Percentiles rank a stretch among this genome's conserved stretches.
These are phyloP conservation scores for Linnemannia elongata DNA, from an alignment of 192 early-diverging fungal genomes.

Conservation along the genomic window DNA sequence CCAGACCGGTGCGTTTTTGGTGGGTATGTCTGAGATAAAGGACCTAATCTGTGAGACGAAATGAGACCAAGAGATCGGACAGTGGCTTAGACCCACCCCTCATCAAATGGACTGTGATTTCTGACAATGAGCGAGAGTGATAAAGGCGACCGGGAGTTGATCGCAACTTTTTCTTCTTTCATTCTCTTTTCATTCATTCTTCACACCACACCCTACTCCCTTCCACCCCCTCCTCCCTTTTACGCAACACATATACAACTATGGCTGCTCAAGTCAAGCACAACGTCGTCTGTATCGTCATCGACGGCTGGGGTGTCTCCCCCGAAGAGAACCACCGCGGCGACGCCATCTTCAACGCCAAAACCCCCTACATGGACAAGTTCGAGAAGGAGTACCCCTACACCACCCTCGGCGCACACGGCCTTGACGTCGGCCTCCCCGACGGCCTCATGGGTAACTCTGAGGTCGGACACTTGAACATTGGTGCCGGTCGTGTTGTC, in stretches of 20 bases:
- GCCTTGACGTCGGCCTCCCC: slow-evolving; percentile 94
- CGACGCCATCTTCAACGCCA: slow-evolving; percentile 93
- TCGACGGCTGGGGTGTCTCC: slow-evolving; percentile 99
- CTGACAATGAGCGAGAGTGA: background rate
- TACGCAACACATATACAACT: background rate
- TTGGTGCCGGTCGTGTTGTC: slow-evolving; percentile 98
- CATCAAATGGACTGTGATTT: background rate
- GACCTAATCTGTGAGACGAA: background rate
- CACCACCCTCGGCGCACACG: slow-evolving; percentile 91
- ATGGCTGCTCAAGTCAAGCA: slow-evolving; percentile 54
- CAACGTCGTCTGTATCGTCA: slow-evolving; percentile 91
- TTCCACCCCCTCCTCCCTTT: slow-evolving; percentile 11
- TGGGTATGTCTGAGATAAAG: background rate
- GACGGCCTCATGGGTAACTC: slow-evolving; percentile 99
- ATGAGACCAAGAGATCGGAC: background rate
- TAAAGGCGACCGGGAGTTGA: background rate
- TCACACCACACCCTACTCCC: background rate
- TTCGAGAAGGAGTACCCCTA: slow-evolving; percentile 82
- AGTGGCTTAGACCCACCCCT: background rate
- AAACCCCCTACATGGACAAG: slow-evolving; percentile 93
- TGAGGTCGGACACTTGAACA: slow-evolving; percentile 99
- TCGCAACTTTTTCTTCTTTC: background rate
- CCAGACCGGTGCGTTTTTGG: background rate
- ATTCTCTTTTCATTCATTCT: background rate
- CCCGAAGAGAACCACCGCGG: slow-evolving; percentile 75